Evolutionary conservation across 768 basidiomycete species (phyloP).

Genomic region (Naganishia onofrii): DNA sequence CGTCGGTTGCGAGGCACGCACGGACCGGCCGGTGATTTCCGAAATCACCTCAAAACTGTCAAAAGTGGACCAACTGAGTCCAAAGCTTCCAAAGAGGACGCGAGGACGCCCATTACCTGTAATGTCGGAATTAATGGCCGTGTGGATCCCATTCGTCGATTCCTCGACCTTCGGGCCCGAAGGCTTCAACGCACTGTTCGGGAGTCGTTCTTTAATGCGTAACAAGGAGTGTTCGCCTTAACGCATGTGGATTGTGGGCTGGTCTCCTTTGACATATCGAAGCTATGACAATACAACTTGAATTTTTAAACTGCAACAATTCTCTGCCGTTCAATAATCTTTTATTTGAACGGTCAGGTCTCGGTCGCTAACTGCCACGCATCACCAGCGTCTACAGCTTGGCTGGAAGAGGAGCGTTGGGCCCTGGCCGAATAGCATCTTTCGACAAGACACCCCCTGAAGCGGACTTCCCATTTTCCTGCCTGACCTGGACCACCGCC

Average conservation of each 20-base stretch:
- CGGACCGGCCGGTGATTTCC: background rate
- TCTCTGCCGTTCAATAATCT: background rate
- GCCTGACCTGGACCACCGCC: constrained; percentile 63
- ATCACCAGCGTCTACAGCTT: background rate
- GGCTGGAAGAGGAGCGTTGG: constrained; percentile 5
- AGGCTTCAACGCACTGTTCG: background rate
- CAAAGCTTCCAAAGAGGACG: no score
- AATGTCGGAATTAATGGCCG: background rate
- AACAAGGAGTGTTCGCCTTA: no score
- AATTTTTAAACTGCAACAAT: background rate
- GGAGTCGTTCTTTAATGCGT: no score
- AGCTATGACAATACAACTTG: background rate
- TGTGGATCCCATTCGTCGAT: background rate
- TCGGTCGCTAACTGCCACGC: background rate
- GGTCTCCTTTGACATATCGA: background rate
- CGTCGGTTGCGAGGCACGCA: background rate
- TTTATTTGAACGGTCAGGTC: no score
- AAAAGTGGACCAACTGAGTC: no score
- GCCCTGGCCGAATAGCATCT: constrained; percentile 12
- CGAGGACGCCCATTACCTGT: no score
- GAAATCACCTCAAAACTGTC: background rate
- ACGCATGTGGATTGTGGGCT: no score
- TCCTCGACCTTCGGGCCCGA: background rate
- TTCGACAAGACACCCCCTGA: constrained; percentile 6
- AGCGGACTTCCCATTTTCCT: constrained; percentile 28